phyloP scores from a whole-genome alignment of 2,329 filamentous ascomycete species.

The Fusarium sp. region DNA sequence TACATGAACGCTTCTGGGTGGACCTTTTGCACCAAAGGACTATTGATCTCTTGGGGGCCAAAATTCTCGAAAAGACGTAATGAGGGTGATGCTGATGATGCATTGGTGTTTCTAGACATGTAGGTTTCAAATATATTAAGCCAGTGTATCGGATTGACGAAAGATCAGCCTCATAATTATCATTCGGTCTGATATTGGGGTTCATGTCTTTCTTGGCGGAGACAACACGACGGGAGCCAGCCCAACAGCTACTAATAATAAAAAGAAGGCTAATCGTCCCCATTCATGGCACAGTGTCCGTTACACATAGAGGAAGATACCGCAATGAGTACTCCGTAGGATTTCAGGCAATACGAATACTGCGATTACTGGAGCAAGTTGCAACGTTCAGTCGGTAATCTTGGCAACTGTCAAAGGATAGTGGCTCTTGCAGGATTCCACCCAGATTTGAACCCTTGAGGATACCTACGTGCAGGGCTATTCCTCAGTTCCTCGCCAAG shows the following conservation, averaged over 20 bases:
- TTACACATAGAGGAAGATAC: constrained; percentile 15
- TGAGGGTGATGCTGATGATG: not conserved
- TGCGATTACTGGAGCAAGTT: not conserved
- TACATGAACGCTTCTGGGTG: constrained; percentile 40
- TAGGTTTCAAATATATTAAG: constrained; percentile 22
- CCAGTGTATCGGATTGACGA: constrained; percentile 24
- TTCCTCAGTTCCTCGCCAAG: not conserved
- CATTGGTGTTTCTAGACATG: constrained; percentile 1
- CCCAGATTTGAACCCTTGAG: constrained; percentile 4
- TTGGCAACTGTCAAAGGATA: not conserved
- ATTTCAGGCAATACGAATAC: constrained; percentile 20
- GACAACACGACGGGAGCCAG: constrained; percentile 18
- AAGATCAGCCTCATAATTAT: constrained; percentile 12
- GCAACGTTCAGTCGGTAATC: not conserved
- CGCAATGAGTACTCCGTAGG: constrained; percentile 1
- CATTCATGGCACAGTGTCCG: constrained; percentile 39
- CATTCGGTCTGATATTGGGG: constrained; percentile 3
- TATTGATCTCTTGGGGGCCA: constrained; percentile 6
- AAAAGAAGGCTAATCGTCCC: constrained; percentile 33
- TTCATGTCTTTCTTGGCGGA: constrained; percentile 11
- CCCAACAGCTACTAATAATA: constrained; percentile 8
- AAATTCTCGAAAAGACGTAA: not conserved
- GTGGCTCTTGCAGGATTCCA: not conserved
- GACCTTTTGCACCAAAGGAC: constrained; percentile 34
- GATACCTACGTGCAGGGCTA: not conserved